phyloP scores from a whole-genome alignment of 768 basidiomycete species.

The Auriculariales sp. region DNA sequence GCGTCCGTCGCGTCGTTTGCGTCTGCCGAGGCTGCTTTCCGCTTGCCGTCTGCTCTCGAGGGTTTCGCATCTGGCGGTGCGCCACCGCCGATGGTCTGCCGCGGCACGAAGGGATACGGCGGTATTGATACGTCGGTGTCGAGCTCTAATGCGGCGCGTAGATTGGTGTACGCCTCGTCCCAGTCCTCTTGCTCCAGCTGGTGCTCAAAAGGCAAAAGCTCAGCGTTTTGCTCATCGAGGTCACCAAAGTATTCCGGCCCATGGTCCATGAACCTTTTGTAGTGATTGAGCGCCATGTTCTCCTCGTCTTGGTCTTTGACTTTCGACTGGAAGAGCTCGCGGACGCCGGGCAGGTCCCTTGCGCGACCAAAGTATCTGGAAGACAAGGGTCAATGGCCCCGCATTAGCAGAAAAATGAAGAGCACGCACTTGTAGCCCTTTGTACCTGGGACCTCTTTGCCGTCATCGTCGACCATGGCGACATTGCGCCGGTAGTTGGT shows the following conservation, averaged over 20 bases:
- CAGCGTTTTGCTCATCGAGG: constrained; percentile 58
- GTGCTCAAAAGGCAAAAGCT: constrained; percentile 56
- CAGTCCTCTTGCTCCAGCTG: constrained; percentile 63
- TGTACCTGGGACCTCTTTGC: constrained; percentile 90
- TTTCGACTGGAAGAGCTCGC: constrained; percentile 81
- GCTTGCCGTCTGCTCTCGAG: constrained; percentile 6
- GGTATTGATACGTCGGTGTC: constrained; percentile 37
- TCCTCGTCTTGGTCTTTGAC: constrained; percentile 86
- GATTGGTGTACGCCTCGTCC: constrained; percentile 41
- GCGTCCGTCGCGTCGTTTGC: constrained; percentile 5
- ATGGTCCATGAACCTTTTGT: constrained; percentile 81
- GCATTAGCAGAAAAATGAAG: neutral
- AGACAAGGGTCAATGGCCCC: neutral
- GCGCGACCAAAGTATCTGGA: constrained; percentile 90
- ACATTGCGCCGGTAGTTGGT: constrained; percentile 93
- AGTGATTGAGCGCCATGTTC: constrained; percentile 55
- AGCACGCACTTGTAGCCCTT: constrained; percentile 87
- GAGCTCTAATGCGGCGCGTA: constrained; percentile 40
- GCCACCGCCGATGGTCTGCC: constrained; percentile 14
- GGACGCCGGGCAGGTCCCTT: constrained; percentile 88
- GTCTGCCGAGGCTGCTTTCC: constrained; percentile 14
- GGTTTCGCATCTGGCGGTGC: constrained; percentile 4
- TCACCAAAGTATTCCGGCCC: constrained; percentile 88
- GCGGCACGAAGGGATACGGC: constrained; percentile 15
- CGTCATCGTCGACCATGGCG: constrained; percentile 87